Conservation (phyloP, 306 rosid species). For the Lotus japonicus region DNA sequence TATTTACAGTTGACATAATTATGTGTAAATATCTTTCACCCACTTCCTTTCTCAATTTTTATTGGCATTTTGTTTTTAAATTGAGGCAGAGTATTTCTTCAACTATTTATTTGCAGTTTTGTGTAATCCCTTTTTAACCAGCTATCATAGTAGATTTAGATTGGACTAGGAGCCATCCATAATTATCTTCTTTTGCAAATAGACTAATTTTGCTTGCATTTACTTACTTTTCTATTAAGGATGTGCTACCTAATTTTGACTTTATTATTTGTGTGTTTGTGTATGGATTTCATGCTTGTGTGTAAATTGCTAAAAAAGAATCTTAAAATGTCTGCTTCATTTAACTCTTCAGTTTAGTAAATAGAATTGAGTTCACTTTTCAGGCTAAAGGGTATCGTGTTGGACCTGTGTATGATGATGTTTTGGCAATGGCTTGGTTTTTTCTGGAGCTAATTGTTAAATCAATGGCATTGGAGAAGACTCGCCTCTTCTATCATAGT, state of each 20-base stretch:
- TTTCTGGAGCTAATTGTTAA: conserved; percentile 96
- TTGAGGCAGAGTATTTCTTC: background rate
- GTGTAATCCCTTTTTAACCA: background rate
- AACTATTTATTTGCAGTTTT: background rate
- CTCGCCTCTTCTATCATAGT: conserved; percentile 85
- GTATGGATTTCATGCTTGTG: conserved; percentile 7
- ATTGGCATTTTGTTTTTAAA: background rate
- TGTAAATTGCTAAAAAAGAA: background rate
- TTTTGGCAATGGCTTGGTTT: conserved; percentile 99
- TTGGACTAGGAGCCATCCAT: background rate
- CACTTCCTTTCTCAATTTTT: background rate
- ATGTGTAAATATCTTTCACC: background rate
- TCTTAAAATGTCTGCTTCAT: conserved; percentile 14
- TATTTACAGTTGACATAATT: background rate
- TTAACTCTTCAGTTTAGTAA: conserved; percentile 7
- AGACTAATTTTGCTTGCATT: background rate
- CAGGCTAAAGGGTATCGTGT: conserved; percentile 99
- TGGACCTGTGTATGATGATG: conserved; percentile 99
- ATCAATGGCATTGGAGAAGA: conserved; percentile 95
- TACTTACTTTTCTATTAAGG: background rate
- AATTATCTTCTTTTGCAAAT: background rate
- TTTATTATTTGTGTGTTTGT: background rate
- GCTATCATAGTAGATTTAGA: background rate
- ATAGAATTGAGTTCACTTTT: conserved; percentile 24
- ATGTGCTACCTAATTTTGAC: background rate